These are phyloP conservation scores for Schizothecium vesticola DNA, from an alignment of 495 filamentous ascomycete genomes.

Conservation along the genomic window DNA sequence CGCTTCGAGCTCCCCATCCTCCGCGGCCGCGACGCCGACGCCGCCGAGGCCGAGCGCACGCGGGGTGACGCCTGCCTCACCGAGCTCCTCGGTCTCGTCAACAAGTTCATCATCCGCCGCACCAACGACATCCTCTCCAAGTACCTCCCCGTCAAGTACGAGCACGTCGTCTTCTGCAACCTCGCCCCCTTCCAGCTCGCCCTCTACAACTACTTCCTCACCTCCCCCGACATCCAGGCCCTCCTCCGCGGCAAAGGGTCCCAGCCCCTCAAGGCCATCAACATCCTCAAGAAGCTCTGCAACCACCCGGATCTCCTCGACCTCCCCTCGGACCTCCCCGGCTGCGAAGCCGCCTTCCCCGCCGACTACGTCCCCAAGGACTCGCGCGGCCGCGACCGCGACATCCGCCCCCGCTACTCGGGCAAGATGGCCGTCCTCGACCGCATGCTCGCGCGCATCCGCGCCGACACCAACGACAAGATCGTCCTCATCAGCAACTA, in stretches of 20 bases:
- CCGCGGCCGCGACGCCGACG: conserved; percentile 84
- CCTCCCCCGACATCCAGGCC: conserved; percentile 89
- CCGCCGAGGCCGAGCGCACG: conserved; percentile 73
- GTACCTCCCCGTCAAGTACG: conserved; percentile 97
- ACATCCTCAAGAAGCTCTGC: conserved; percentile 94
- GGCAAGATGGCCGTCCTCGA: conserved; percentile 98
- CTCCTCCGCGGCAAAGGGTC: conserved; percentile 91
- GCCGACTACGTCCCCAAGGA: conserved; percentile 88
- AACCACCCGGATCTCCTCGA: conserved; percentile 95
- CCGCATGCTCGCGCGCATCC: conserved; percentile 95
- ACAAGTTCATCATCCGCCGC: conserved; percentile 97
- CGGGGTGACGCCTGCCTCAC: conserved; percentile 78
- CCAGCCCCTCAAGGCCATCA: conserved; percentile 93
- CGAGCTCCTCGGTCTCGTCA: conserved; percentile 80
- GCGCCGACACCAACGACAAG: conserved; percentile 96
- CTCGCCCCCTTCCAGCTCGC: conserved; percentile 86
- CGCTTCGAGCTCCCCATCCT: conserved; percentile 91
- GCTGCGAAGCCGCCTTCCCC: conserved; percentile 76
- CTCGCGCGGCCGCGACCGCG: conserved; percentile 78
- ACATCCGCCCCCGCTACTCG: conserved; percentile 93
- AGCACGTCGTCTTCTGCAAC: conserved; percentile 99
- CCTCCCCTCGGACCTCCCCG: conserved; percentile 77
- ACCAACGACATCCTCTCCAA: conserved; percentile 98
- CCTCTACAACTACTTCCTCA: conserved; percentile 94
- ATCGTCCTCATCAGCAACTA: conserved; percentile 99